phyloP scores from a whole-genome alignment of 139 green algal species.

The Dunaliella primolecta region DNA sequence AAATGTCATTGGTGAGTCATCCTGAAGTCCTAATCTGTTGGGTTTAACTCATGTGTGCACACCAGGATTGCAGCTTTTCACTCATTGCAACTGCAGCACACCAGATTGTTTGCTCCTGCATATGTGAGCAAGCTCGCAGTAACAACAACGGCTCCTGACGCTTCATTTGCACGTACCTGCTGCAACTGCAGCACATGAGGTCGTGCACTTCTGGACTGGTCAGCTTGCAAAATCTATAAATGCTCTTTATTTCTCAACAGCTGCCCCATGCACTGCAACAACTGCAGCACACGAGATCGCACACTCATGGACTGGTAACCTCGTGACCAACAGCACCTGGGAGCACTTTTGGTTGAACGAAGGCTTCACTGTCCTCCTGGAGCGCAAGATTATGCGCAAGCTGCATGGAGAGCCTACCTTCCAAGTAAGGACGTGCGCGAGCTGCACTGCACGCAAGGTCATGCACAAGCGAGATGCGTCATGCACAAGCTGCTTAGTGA shows the following conservation, averaged over 20 bases:
- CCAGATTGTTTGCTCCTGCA: no score
- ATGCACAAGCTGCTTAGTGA: background rate
- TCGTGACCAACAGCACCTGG: constrained; percentile 85
- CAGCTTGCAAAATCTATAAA: background rate
- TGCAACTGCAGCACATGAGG: background rate
- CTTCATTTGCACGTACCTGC: no score
- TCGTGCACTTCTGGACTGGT: background rate
- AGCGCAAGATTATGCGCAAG: constrained; percentile 80
- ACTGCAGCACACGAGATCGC: constrained; percentile 88
- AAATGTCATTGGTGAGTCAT: constrained; percentile 70
- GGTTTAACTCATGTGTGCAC: no score
- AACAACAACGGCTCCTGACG: no score
- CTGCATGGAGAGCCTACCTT: constrained; percentile 54
- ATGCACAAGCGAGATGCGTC: background rate
- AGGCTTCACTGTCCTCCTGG: constrained; percentile 73
- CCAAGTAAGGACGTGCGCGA: constrained; percentile 4
- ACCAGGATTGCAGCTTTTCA: no score
- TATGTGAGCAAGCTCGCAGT: no score
- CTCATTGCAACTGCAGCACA: no score
- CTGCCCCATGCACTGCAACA: no score
- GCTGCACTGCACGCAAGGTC: background rate
- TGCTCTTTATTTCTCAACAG: background rate
- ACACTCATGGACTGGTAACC: constrained; percentile 91
- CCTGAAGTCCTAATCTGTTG: no score
- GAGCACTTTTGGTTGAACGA: constrained; percentile 63